Evolutionary conservation across 495 filamentous ascomycete genomes (phyloP).

Genomic region (Penicillium dipodomyicola): DNA sequence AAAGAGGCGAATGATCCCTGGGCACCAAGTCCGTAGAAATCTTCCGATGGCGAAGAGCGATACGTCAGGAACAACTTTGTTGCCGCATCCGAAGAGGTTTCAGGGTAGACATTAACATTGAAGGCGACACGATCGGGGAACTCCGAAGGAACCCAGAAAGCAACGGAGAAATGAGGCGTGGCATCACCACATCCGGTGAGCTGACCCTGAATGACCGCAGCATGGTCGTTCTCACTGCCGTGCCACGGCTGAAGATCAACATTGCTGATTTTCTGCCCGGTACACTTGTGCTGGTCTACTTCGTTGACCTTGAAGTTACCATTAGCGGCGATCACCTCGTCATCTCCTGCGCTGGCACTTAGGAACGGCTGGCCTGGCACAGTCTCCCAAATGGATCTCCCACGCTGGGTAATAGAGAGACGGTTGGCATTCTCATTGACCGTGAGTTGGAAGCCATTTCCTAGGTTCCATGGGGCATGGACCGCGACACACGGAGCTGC

Average conservation of each 20-base stretch:
- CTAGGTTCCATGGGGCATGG: constrained; percentile 17
- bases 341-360: constrained; percentile 22
- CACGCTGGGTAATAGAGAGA: constrained; percentile 11
- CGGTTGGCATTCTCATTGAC: constrained; percentile 17
- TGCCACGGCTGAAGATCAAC: constrained; percentile 9
- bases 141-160: constrained; percentile 21
- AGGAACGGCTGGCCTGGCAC: constrained; percentile 18
- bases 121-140: constrained; percentile 25
- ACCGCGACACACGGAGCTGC: constrained; percentile 15
- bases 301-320: constrained; percentile 29
- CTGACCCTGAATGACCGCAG: constrained; percentile 18
- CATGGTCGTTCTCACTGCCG: constrained; percentile 17
- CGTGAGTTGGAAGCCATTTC: constrained; percentile 19
- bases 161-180: constrained; percentile 16
- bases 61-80: constrained; percentile 26
- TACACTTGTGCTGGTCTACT: constrained; percentile 25
- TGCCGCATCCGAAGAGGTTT: constrained; percentile 1
- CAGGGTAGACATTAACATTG: constrained; percentile 16
- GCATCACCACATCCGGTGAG: constrained; percentile 22
- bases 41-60: constrained; percentile 21
- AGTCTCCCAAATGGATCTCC: constrained; percentile 25
- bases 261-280: constrained; percentile 16
- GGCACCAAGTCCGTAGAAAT: constrained; percentile 31
- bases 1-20: constrained; percentile 31
- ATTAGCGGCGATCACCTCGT: constrained; percentile 20